These are phyloP conservation scores for Tulasnella sp. DNA, from an alignment of 768 basidiomycete genomes.

Conservation along the genomic window DNA sequence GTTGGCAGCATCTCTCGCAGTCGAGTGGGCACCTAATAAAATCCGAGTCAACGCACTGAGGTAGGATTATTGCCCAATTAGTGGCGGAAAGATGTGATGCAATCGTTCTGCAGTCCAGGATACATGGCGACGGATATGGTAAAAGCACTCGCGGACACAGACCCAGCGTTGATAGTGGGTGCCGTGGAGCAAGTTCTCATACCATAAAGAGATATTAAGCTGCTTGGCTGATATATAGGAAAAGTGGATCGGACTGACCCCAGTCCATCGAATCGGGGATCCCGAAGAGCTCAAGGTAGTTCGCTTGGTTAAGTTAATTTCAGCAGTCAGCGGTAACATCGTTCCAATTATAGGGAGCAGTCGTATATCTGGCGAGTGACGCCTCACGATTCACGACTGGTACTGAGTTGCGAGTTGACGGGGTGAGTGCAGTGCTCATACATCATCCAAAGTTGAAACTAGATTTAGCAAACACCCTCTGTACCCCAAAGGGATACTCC, in stretches of 20 bases:
- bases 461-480: neutral
- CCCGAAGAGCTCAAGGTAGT: conserved; percentile 82
- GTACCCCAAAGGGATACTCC: conserved; percentile 13
- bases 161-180: conserved; percentile 73
- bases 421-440: conserved; percentile 46
- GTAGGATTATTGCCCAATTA: conserved; percentile 44
- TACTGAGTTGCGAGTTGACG: conserved; percentile 81
- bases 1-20: conserved; percentile 88
- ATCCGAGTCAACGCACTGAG: conserved; percentile 85
- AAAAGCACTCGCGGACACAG: conserved; percentile 73
- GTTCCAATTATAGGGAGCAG: conserved; percentile 62
- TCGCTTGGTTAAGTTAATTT: neutral
- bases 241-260: conserved; percentile 83
- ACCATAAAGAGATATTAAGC: neutral
- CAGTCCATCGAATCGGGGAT: conserved; percentile 89
- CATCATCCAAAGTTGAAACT: neutral
- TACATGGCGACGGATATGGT: conserved; percentile 95
- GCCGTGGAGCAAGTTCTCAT: neutral
- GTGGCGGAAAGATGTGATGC: too few species aligned
- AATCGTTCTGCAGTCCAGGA: conserved; percentile 63
- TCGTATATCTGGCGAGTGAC: conserved; percentile 89
- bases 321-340: neutral
- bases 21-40: conserved; percentile 92
- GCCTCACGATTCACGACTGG: conserved; percentile 91
- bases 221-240: conserved; percentile 50